Evolutionary conservation across 768 basidiomycete species (phyloP), one percentile per base, ranked within the genome.

Genomic region (Butyriboletus loyo): DNA sequence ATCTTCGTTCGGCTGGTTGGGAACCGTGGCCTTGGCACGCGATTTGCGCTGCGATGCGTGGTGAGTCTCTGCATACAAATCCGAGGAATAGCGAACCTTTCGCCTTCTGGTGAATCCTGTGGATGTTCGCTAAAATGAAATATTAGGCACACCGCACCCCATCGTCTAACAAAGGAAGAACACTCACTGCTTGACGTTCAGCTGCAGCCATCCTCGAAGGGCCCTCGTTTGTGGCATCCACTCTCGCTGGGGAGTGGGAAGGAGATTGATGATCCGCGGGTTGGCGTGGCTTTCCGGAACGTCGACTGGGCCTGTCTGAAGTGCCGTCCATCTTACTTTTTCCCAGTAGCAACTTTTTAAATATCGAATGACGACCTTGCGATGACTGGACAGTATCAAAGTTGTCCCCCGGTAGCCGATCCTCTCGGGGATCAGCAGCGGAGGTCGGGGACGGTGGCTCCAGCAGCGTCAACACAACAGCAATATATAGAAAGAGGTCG

Each of bases 41-140:
- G 24, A 2, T 10, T 41, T 25, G 0, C 1, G 25, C 40, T 41
- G 6, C 11, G 7, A 38, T 6, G 3, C 14, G 6, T 14, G 13
- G 14, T 22, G 37, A 38, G 17, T 41, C 17, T 15, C 0, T n/a
- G 25, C 5, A 27, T 27, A 27, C 25, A 2, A 3, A 27, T 4
- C 10, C 14, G 3, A n/a, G 17, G 3, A 1, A n/a, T 2, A 41
- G 11, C 10, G 17, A 27, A 41, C 40, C 17, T n/a, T 2, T 25
- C 4, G 24, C 15, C 1, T n/a, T 41, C 9, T 11, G 9, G 11
- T 0, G 2, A 1, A 0, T 11, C 9, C 9, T 2, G 24, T 15
- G 3, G 14, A 5, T 3, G 17, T 11, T n/a, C 40, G 40, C 40
- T 41, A 11, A 3, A 6, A 15, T 15, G 13, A 41, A 17, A n/a